Conservation (phyloP, 805 yeast genomes). For the Cyberlindnera lachancei region DNA sequence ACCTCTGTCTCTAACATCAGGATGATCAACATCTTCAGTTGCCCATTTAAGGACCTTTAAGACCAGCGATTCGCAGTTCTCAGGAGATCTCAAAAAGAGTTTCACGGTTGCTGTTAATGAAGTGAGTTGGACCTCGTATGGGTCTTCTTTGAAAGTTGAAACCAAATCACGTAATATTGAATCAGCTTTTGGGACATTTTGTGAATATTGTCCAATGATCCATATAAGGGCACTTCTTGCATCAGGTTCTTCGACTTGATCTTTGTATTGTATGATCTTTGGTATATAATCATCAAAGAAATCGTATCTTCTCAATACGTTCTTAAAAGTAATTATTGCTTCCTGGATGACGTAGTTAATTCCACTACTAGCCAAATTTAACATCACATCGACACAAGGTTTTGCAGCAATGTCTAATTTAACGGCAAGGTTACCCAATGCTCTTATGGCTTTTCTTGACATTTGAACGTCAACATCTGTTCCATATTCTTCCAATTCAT, state of each 20-base stretch:
- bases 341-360: constrained; percentile 76
- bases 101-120: constrained; percentile 70
- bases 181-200: constrained; percentile 35
- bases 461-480: constrained; percentile 80
- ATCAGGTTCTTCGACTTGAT: constrained; percentile 64
- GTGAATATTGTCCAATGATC: constrained; percentile 72
- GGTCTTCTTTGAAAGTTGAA: constrained; percentile 49
- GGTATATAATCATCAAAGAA: constrained; percentile 38
- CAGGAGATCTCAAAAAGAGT: constrained; percentile 51
- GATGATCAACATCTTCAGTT: constrained; percentile 69
- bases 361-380: constrained; percentile 54
- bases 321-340: constrained; percentile 64
- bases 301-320: constrained; percentile 73
- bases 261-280: constrained; percentile 35
- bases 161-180: constrained; percentile 35
- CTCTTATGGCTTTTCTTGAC: constrained; percentile 82
- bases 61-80: constrained; percentile 46
- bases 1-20: constrained; percentile 83
- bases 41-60: constrained; percentile 55
- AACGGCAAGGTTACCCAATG: constrained; percentile 83
- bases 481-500: constrained; percentile 80
- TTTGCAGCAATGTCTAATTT: constrained; percentile 57
- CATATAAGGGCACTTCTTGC: constrained; percentile 74
- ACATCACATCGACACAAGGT: constrained; percentile 55
- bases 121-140: constrained; percentile 66